Base-by-base conservation (phyloP, 2,329 filamentous ascomycete species). In the Ophiostoma novo-ulmi region DNA sequence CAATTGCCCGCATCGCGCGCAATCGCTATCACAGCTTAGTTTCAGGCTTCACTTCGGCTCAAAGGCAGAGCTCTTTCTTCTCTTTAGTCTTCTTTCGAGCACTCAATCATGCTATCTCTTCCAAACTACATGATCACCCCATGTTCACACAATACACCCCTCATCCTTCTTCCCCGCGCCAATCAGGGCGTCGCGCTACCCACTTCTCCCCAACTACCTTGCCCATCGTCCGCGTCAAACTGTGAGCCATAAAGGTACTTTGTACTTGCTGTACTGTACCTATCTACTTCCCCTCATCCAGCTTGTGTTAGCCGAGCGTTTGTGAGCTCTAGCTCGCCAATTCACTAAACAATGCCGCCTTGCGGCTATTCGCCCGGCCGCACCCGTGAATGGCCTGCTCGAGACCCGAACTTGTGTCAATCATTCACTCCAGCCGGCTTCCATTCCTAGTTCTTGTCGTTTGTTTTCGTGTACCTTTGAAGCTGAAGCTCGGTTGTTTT, bases 331-430 rank as follows among this genome's bases (percentile, higher is more conserved):
- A 41, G 65, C 22, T 48, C 11, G n/a, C 11, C 65, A 65, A 22
- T 39, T n/a, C 63, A 44, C 65, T 14, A 26, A 41, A 31, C 20
- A 55, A 52, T 69, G 67, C 35, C 20, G 48, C 38, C 10, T 35
- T 48, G 22, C 38, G 35, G 48, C 48, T 41, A 69, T 61, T 69
- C 31, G 41, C 22, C 66, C 66, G 66, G 66, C 17, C 41, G 44
- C 66, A 68, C 66, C 66, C 66, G 66, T 67, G 65, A 52, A 68
- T 68, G 66, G 66, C 44, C 66, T 26, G n/a, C 36, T 41, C 4
- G 20, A 36, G 36, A 65, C 35, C 63, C 63, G 63, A 65, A 65
- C 63, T 63, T 35, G 11, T 36, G 63, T n/a, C 63, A 39, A 64
- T 35, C 31, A 63, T 63, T 17, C 58, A n/a, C 17, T 6, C 3